Conservation (phyloP, 495 filamentous ascomycete species). For the Neurospora sp. region DNA sequence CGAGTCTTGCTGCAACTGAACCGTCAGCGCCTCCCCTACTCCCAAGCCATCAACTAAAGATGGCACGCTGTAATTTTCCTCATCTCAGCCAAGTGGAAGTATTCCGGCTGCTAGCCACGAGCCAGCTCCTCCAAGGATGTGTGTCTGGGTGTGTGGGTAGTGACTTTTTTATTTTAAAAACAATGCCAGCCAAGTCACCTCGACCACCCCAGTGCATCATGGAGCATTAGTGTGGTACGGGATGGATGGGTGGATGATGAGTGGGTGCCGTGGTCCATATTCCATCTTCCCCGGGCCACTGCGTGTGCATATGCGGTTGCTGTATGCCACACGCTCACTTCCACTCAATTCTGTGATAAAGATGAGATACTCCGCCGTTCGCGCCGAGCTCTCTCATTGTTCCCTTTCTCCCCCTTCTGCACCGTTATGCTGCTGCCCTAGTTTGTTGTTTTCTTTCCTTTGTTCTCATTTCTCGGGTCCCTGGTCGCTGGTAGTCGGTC, state of each 20-base stretch:
- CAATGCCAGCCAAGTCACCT: not conserved
- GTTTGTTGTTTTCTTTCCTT: not conserved
- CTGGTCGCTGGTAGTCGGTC: constrained; percentile 25
- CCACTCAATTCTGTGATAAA: not conserved
- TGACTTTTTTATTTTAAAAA: not conserved
- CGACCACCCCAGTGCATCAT: not conserved
- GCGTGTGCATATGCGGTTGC: not conserved
- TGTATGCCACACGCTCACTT: not conserved
- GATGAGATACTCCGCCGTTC: constrained; percentile 5
- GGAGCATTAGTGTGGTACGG: not conserved
- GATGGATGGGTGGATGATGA: not conserved
- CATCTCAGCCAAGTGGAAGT: not conserved
- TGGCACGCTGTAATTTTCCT: not conserved
- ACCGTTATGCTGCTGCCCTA: constrained; percentile 7
- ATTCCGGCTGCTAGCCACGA: constrained; percentile 16
- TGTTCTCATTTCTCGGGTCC: constrained; percentile 2
- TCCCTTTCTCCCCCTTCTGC: not conserved
- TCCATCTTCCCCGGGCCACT: not conserved
- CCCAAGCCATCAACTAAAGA: constrained; percentile 2
- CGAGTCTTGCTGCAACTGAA: constrained; percentile 21
- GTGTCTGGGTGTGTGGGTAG: constrained; percentile 3
- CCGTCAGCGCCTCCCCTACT: constrained; percentile 2
- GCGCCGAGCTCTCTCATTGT: not conserved
- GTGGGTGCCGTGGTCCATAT: not conserved
- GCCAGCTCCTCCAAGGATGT: constrained; percentile 8